These are phyloP conservation scores for Suhomyces guaymorum DNA, from an alignment of 1,139 yeast genomes.

Conservation along the genomic window DNA sequence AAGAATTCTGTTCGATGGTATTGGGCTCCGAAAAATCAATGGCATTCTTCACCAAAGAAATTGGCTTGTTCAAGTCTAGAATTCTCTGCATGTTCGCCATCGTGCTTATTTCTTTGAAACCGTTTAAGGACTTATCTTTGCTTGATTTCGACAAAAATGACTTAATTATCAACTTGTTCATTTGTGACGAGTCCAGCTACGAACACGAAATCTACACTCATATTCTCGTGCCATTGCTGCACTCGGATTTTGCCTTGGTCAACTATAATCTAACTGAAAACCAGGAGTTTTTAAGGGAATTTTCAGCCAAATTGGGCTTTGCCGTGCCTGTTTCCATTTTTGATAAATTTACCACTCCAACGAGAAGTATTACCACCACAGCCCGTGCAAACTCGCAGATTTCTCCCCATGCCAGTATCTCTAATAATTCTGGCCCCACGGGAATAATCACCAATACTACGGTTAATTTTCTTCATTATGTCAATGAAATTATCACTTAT, in stretches of 20 bases:
- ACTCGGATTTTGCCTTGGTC: conserved; percentile 9
- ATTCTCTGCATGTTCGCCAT: conserved; percentile 29
- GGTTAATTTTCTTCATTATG: conserved; percentile 22
- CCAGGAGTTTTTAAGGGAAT: conserved; percentile 12
- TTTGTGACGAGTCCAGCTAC: conserved; percentile 17
- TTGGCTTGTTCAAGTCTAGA: conserved; percentile 20
- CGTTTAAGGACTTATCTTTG: conserved; percentile 31
- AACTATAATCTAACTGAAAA: conserved; percentile 11
- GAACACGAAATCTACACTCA: conserved; percentile 21
- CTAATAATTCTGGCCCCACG: neutral
- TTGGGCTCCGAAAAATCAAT: neutral
- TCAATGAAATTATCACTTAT: conserved; percentile 29
- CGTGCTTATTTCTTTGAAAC: conserved; percentile 28
- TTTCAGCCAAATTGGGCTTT: conserved; percentile 23
- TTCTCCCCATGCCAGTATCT: conserved; percentile 1
- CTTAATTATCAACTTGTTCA: conserved; percentile 22
- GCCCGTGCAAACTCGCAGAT: conserved; percentile 1
- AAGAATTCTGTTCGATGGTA: conserved; percentile 23
- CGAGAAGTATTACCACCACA: neutral
- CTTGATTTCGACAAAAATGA: conserved; percentile 22
- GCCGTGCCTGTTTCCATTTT: conserved; percentile 24
- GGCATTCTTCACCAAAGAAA: conserved; percentile 6
- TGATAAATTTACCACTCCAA: conserved; percentile 7
- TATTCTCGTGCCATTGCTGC: conserved; percentile 19
- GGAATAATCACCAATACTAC: neutral